These are phyloP conservation scores for Orbilia blumenaviensis DNA, from an alignment of 2,329 filamentous ascomycete genomes.

Conservation along the genomic window DNA sequence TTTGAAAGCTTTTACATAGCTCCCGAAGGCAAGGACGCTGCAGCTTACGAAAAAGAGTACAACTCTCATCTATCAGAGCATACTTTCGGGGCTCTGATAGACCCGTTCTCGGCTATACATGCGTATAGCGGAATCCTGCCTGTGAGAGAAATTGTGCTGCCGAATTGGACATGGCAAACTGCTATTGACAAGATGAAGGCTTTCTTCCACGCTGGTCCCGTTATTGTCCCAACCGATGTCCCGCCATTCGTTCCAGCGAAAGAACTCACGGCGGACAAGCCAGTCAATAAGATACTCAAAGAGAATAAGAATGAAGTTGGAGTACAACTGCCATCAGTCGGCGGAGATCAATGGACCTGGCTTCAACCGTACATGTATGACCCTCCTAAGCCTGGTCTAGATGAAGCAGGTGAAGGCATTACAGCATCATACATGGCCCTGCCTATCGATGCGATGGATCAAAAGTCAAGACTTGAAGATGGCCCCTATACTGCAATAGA, in stretches of 20 bases:
- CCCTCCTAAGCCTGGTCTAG: not conserved
- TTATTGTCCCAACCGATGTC: constrained; percentile 58
- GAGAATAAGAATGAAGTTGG: not conserved
- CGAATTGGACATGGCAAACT: constrained; percentile 61
- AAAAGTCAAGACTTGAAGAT: constrained; percentile 56
- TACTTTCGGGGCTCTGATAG: constrained; percentile 59
- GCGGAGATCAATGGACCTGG: constrained; percentile 59
- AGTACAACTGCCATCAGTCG: constrained; percentile 9
- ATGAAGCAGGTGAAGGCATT: constrained; percentile 4
- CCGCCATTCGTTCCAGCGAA: constrained; percentile 13
- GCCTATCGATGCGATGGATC: constrained; percentile 55
- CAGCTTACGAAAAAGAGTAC: constrained; percentile 16
- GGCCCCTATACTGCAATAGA: constrained; percentile 58
- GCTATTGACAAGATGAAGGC: constrained; percentile 62
- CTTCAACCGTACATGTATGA: constrained; percentile 59
- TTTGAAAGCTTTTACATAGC: constrained; percentile 36
- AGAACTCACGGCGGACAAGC: not conserved
- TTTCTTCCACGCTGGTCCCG: constrained; percentile 62
- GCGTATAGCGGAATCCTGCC: constrained; percentile 61
- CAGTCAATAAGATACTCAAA: not conserved
- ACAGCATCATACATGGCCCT: constrained; percentile 54
- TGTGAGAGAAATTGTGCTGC: constrained; percentile 57
- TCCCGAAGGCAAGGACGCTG: constrained; percentile 11
- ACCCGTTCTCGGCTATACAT: constrained; percentile 61
- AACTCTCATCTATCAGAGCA: not conserved